Base-by-base conservation (phyloP, 2,329 filamentous ascomycete genomes). In the Calcarisporium arbuscula region DNA sequence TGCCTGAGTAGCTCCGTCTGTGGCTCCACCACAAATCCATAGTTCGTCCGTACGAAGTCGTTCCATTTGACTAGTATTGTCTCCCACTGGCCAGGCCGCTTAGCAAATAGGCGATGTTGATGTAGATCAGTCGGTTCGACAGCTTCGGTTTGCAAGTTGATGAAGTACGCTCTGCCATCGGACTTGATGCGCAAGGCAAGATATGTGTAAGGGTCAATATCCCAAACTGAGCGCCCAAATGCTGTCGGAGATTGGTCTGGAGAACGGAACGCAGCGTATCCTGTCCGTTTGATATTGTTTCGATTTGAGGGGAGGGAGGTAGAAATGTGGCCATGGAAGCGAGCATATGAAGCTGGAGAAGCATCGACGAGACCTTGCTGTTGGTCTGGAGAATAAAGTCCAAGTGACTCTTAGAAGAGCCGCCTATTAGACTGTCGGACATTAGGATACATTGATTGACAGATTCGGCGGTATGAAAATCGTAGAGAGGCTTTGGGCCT, bases 71-170 rank as follows among this genome's bases (percentile, higher is more conserved):
- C 82, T 30, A 94, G 61, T n/a, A 95, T 75, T 2, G 92, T 95
- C 69, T 98, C 90, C 92, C 92, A 98, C 50, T 89, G 74, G 1
- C 88, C 88, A 0, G 85, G 80, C 8, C 77, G 75, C 51, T 80
- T 82, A 8, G 82, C 73, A 48, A 87, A 94, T 5, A 98, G 63
- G 32, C 92, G 72, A 60, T 98, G 92, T 58, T 98, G 92, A 59
- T 96, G 92, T 43, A 98, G 70, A 57, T 98, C 92, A n/a, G 88
- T 90, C 9, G 87, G 85, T 30, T 95, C 85, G 36, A 98, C 81
- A 2, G 85, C 85, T 54, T 98, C 90, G 4, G 89, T 95, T 66
- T 96, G 92, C 12, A 98, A 67, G 60, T 98, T 98, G 51, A 98
- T 78, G 38, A 95, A 86, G 65, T 96, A 98, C 50, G 85, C 83